Evolutionary conservation across 2,329 filamentous ascomycete genomes (phyloP), one percentile per base, ranked within the genome.

Genomic region (Orbilia javanica): DNA sequence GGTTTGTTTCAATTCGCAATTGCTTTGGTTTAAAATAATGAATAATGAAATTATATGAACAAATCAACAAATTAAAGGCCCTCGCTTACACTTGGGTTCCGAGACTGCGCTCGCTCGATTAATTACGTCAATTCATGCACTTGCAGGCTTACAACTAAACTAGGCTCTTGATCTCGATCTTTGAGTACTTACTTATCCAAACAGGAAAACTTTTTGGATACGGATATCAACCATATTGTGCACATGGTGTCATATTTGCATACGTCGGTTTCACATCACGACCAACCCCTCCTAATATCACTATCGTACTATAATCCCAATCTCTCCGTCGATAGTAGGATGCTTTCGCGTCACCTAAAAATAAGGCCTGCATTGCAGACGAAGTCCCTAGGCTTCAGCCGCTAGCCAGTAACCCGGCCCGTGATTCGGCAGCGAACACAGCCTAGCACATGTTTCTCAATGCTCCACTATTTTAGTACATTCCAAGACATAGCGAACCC

Each of bases 261-360:
- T 60, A 8, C n/a, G 7, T 57, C 25, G 20, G 34, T 42, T 39
- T 42, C 55, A 42, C 11, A 25, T 25, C 34, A 60, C 3, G 5
- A 27, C 55, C 55, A 60, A 20, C 55, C 55, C 34, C 55, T 42
- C 55, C 10, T 6, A 11, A 13, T 25, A n/a, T 42, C 34, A 31
- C 5, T 60, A 25, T 27, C 55, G 27, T 22, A n/a, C n/a, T n/a
- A 36, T 22, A 60, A 39, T 11, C 34, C n/a, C 34, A 27, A 60
- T 42, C 4, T 42, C 55, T 60, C 55, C 55, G 34, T 60, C 34
- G 34, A 42, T 39, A 27, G 20, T 15, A 20, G 55, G 55, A 42
- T 42, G 55, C 4, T 25, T 60, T 60, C 55, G 55, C 55, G 55
- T 60, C 55, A 60, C 34, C 53, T 60, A 60, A 60, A 60, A 60